phyloP scores from a whole-genome alignment of 2,329 filamentous ascomycete species.

The Aureobasidium sp. region DNA sequence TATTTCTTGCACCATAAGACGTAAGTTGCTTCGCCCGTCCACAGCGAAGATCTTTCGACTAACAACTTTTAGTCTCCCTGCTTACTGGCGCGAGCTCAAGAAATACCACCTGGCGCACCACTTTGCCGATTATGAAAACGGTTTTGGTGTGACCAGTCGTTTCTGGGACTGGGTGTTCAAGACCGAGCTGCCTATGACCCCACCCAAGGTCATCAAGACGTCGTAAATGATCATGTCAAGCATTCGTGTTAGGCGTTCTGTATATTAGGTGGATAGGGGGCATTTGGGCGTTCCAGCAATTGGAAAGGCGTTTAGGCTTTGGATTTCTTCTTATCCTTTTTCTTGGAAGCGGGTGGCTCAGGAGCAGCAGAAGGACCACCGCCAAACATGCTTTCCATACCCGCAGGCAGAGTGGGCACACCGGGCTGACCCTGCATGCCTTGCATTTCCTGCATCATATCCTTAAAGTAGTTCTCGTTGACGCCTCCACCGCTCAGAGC shows the following conservation, averaged over 20 bases:
- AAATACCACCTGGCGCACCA: slow-evolving; percentile 97
- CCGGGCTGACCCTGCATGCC: slow-evolving; percentile 25
- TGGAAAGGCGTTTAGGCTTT: slow-evolving; percentile 5
- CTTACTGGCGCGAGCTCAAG: slow-evolving; percentile 87
- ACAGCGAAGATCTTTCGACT: not conserved
- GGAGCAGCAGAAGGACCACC: slow-evolving; percentile 6
- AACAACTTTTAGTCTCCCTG: slow-evolving; percentile 54
- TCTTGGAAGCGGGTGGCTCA: slow-evolving; percentile 9
- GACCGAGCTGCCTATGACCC: slow-evolving; percentile 61
- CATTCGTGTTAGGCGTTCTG: not conserved
- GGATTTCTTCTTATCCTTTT: slow-evolving; percentile 16
- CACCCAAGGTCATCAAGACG: slow-evolving; percentile 44
- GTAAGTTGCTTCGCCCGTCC: slow-evolving; percentile 37
- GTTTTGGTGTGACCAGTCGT: slow-evolving; percentile 90
- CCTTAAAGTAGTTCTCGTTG: slow-evolving; percentile 87
- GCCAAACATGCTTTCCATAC: slow-evolving; percentile 2
- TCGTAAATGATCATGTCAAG: slow-evolving; percentile 20
- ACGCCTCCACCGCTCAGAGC: slow-evolving; percentile 90
- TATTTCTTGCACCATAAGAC: slow-evolving; percentile 98
- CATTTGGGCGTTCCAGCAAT: not conserved
- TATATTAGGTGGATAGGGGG: not conserved
- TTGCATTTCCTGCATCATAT: slow-evolving; percentile 93
- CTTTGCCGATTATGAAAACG: slow-evolving; percentile 96
- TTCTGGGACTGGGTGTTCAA: slow-evolving; percentile 95
- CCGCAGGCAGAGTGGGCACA: slow-evolving; percentile 14